Base-by-base conservation (phyloP, 257 asterid species). In the Scutellaria baicalensis region DNA sequence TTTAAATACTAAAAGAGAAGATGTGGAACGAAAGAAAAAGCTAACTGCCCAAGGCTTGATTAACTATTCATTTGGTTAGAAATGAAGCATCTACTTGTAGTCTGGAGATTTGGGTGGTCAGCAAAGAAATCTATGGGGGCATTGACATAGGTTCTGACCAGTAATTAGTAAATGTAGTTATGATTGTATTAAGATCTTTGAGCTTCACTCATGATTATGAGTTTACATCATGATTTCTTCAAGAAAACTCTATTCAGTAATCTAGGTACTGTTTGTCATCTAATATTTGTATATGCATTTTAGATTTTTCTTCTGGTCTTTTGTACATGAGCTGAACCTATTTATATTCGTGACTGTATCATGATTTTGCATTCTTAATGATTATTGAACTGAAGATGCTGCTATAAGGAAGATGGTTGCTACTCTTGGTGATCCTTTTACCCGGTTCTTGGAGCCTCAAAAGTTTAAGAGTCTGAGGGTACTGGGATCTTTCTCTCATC, bases 351-450 rank as follows among this genome's bases (percentile, higher is more conserved):
- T 33, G 14, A 56, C 49, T 59, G 9, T 59, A 23, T 73, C 33
- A 51, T 1, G 21, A 42, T 52, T 3, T 71, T 54, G 35, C 38
- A 71, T 18, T 75, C 56, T 47, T 57, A 52, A 33, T 45, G 61
- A 66, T 2, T 68, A 16, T 77, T 78, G 59, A 47, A 71, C 36
- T 75, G 70, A 51, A 94, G 99, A 94, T 81, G 80, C 88, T 8
- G 97, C 97, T 59, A 94, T 91, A 72, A 88, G 80, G 85, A 94
- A 91, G 85, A 94, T 94, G 99, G 79, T 91, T 50, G 89, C 97
- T 51, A 91, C 99, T 65, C 80, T 94, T 70, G 95, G 85, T 79
- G 99, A 94, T 71, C 97, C 97, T 66, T 94, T 94, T 82, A 94
- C 97, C 33, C 91, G 99, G 72, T 94, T 94, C 78, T 78, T 94